A percentile compares a stretch with the other conserved stretches of the same genome.
These are phyloP conservation scores for Lichtheimia hyalospora DNA, from an alignment of 371 early-diverging fungal genomes.

Conservation along the genomic window DNA sequence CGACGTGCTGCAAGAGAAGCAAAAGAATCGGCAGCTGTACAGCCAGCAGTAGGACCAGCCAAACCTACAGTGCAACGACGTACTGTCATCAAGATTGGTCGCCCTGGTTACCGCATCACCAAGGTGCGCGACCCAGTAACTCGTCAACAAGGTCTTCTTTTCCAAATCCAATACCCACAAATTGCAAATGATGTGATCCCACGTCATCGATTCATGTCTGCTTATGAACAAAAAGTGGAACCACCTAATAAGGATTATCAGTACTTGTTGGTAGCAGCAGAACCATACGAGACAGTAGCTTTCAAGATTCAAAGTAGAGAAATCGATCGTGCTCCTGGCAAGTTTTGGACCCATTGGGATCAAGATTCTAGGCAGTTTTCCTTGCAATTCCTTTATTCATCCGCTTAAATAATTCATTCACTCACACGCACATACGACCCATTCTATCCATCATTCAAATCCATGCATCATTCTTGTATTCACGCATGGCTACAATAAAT, in stretches of 20 bases:
- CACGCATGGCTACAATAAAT: too few species aligned
- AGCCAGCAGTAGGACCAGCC: slow-evolving; percentile 54
- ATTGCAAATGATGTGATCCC: slow-evolving; percentile 79
- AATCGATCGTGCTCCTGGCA: slow-evolving; percentile 82
- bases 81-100: slow-evolving; percentile 91
- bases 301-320: slow-evolving; percentile 94
- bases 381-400: slow-evolving; percentile 83
- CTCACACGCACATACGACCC: too few species aligned
- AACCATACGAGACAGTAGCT: slow-evolving; percentile 95
- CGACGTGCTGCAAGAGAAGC: slow-evolving; percentile 93
- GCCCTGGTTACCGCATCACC: slow-evolving; percentile 97
- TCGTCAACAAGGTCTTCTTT: slow-evolving; percentile 87
- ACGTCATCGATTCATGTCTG: slow-evolving; percentile 96
- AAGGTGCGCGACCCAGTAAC: slow-evolving; percentile 91
- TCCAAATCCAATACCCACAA: slow-evolving; percentile 94
- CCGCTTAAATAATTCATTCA: too few species aligned
- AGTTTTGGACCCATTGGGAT: slow-evolving; percentile 95
- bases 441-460: not conserved
- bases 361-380: slow-evolving; percentile 85
- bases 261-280: slow-evolving; percentile 94
- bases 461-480: too few species aligned
- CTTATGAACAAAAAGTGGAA: slow-evolving; percentile 94
- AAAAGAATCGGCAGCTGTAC: slow-evolving; percentile 60
- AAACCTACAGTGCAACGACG: slow-evolving; percentile 48
- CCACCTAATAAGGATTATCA: slow-evolving; percentile 88